phyloP scores from a whole-genome alignment of 768 basidiomycete species.

The Phanerochaete carnosa region DNA sequence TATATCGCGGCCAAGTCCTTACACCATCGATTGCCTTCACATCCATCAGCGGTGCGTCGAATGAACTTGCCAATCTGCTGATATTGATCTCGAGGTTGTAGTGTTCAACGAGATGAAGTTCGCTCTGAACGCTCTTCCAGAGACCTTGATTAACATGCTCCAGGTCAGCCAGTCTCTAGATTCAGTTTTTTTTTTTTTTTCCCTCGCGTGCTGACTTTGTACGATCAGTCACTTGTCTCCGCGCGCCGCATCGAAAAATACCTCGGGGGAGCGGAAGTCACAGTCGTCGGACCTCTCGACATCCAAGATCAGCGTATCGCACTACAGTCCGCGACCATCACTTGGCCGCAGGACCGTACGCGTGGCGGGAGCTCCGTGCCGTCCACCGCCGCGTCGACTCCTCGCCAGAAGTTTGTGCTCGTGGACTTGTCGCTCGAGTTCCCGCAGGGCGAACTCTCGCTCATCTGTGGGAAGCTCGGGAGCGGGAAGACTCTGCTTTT shows the following conservation, averaged over 20 bases:
- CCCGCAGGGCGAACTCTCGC: conserved; percentile 72
- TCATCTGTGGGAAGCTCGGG: conserved; percentile 88
- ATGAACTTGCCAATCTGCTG: not conserved
- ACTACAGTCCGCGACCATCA: conserved; percentile 82
- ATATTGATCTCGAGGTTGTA: no score
- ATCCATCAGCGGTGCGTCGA: conserved; percentile 40
- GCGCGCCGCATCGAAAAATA: conserved; percentile 91
- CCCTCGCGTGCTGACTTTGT: not conserved
- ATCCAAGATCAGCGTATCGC: conserved; percentile 59
- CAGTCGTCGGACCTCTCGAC: conserved; percentile 52
- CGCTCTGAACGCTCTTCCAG: conserved; percentile 83
- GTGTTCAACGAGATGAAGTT: conserved; percentile 90
- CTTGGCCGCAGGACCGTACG: conserved; percentile 82
- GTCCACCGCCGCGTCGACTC: conserved; percentile 60
- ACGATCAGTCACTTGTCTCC: conserved; percentile 67
- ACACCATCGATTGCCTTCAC: conserved; percentile 87
- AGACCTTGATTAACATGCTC: conserved; percentile 86
- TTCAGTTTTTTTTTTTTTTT: not conserved
- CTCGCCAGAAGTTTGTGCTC: conserved; percentile 74
- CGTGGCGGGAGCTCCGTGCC: conserved; percentile 44
- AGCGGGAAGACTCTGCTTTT: conserved; percentile 86
- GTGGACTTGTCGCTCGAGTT: conserved; percentile 77
- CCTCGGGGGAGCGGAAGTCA: conserved; percentile 70
- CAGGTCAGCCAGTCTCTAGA: conserved; percentile 47
- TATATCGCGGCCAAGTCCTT: conserved; percentile 62